A percentile compares a stretch with the other conserved stretches of the same genome.
These are phyloP conservation scores for Cymodocea nodosa DNA, from an alignment of 116 monocot genomes.

Conservation along the genomic window DNA sequence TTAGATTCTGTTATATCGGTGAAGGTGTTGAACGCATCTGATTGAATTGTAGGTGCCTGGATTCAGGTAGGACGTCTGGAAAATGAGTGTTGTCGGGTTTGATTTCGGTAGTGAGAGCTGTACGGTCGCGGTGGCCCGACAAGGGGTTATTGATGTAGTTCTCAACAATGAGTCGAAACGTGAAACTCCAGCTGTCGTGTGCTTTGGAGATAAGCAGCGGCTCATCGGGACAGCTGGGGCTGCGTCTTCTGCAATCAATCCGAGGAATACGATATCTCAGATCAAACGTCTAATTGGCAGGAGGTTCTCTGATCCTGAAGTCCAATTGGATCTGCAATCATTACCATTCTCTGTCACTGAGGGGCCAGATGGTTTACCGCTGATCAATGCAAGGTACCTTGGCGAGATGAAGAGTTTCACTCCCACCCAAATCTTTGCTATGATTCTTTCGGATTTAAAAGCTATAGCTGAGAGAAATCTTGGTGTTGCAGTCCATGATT, in stretches of 20 bases:
- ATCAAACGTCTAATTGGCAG: slow-evolving; percentile 69
- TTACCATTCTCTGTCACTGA: slow-evolving; percentile 45
- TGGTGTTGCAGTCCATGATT: slow-evolving; percentile 48
- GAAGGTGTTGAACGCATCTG: no score
- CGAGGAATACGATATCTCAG: slow-evolving; percentile 64
- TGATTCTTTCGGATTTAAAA: slow-evolving; percentile 65
- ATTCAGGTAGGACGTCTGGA: not conserved
- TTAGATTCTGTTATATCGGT: no score
- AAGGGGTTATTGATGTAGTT: slow-evolving; percentile 73
- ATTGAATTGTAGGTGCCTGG: no score
- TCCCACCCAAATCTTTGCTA: slow-evolving; percentile 62
- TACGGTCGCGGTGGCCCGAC: slow-evolving; percentile 67
- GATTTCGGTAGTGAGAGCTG: slow-evolving; percentile 80
- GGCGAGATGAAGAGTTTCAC: slow-evolving; percentile 57
- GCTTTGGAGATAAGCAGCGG: slow-evolving; percentile 78
- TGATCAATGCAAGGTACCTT: slow-evolving; percentile 53
- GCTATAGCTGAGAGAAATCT: slow-evolving; percentile 75
- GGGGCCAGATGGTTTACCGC: slow-evolving; percentile 57
- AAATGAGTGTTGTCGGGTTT: slow-evolving; percentile 63
- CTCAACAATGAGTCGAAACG: slow-evolving; percentile 88
- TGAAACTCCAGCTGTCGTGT: slow-evolving; percentile 72
- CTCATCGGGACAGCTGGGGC: slow-evolving; percentile 74
- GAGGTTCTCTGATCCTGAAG: slow-evolving; percentile 55
- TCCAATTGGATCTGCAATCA: slow-evolving; percentile 47
- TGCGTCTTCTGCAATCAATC: slow-evolving; percentile 56